Conservation (phyloP, 2,329 filamentous ascomycete genomes). For the Arthrobotrys conoides region DNA sequence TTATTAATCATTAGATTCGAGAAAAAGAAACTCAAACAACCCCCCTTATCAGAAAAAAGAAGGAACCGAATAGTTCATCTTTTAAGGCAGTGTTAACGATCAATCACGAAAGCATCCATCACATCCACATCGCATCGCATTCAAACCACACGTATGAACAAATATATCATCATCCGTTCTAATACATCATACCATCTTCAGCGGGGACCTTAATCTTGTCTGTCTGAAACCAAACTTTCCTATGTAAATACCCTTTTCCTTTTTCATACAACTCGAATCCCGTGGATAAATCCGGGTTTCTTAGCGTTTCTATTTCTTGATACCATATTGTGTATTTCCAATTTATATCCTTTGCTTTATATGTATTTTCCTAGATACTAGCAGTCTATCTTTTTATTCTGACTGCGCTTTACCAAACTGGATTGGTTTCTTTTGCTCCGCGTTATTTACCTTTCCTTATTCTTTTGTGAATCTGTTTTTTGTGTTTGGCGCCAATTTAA, state of each 20-base stretch:
- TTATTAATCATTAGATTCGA: slow-evolving; percentile 30
- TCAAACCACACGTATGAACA: slow-evolving; percentile 5
- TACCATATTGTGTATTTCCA: not conserved
- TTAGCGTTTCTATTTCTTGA: not conserved
- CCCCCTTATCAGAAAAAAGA: not conserved
- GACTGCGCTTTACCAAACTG: slow-evolving; percentile 14
- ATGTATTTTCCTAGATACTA: slow-evolving; percentile 4
- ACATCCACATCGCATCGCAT: not conserved
- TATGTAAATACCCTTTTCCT: slow-evolving; percentile 2
- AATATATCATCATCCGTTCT: slow-evolving; percentile 4
- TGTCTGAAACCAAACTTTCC: not conserved
- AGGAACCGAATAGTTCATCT: slow-evolving; percentile 1
- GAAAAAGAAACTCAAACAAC: not conserved
- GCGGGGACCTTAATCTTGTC: not conserved
- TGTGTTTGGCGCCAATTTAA: not conserved
- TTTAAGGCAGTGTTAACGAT: slow-evolving; percentile 30
- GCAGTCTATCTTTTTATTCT: slow-evolving; percentile 4
- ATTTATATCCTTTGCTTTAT: not conserved
- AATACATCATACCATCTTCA: not conserved
- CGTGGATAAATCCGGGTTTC: not conserved
- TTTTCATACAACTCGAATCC: not conserved
- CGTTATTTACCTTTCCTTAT: not conserved
- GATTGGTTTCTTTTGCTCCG: not conserved
- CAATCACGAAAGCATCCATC: slow-evolving; percentile 28
- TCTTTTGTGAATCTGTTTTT: slow-evolving; percentile 6